These are phyloP conservation scores for Capsicum baccatum DNA, from an alignment of 257 asterid genomes.

Conservation along the genomic window DNA sequence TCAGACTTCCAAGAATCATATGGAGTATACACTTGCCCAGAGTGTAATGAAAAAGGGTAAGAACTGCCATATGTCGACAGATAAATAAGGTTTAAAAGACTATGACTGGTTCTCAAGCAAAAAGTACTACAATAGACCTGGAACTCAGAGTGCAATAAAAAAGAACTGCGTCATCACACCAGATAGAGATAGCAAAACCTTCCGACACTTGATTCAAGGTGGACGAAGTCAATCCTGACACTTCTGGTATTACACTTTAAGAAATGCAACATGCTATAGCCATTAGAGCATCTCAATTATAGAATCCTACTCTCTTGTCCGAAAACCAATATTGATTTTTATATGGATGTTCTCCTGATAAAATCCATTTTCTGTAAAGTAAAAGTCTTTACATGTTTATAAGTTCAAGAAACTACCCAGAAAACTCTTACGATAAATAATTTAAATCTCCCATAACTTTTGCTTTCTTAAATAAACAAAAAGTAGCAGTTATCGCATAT, in stretches of 20 bases:
- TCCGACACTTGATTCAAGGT: constrained; percentile 13
- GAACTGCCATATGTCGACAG: background rate
- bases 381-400: background rate
- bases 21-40: background rate
- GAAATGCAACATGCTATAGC: constrained; percentile 1
- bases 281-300: background rate
- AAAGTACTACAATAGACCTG: background rate
- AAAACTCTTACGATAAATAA: background rate
- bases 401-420: background rate
- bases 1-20: constrained; percentile 13
- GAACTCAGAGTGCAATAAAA: background rate
- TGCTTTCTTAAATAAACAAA: constrained; percentile 3
- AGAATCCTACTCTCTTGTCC: constrained; percentile 10
- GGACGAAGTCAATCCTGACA: background rate
- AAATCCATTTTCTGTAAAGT: background rate
- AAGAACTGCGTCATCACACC: constrained; percentile 8
- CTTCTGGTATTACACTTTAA: background rate
- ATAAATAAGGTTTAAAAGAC: background rate
- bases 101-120: constrained; percentile 5
- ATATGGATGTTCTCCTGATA: background rate
- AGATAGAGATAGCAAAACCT: constrained; percentile 21
- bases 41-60: background rate
- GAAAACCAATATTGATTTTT: background rate
- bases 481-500: background rate
- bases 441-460: background rate